Base-by-base conservation (phyloP, 805 yeast species). In the Tetrapisispora pingtungensis region DNA sequence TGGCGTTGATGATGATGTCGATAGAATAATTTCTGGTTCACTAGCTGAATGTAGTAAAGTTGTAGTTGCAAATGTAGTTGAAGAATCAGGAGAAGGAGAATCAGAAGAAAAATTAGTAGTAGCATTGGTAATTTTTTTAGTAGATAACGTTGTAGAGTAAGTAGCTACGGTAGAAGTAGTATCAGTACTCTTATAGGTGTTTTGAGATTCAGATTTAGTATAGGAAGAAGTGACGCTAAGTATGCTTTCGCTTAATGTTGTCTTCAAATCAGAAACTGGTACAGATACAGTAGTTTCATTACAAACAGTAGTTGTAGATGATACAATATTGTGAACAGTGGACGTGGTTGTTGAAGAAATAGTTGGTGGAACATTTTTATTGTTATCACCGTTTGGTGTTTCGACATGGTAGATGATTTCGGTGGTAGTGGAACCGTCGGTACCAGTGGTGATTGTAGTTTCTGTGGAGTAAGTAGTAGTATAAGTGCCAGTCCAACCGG, bases 401-500 rank as follows among this genome's bases (percentile, higher is more conserved):
- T 37, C 40, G 17, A 52, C 54, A 30, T 48, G 48, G 50, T 45
- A 45, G 37, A 50, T 44, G 15, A 43, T 43, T 10, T 32, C 48
- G 22, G 49, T 50, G 27, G 55, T 50, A 13, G 46, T 47, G 5
- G 49, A 18, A 15, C 34, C 34, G 6, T 44, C 49, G 13, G 43
- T 37, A 7, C 50, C 51, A 12, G 42, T 41, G 7, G 44, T 33
- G 3, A 10, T 10, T 4, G 52, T 46, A 8, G 50, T 35, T 3
- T 46, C 51, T 20, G 53, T 53, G 10, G 56, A 50, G 33, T 51
- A 48, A 5, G 56, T 44, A 15, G 50, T 45, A n/a, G 51, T 50
- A 35, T 38, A 45, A 13, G 48, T 17, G 8, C 51, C 52, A 20
- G 52, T 51, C 55, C 55, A 49, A 6, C 47, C 45, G 5, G 52